These are phyloP conservation scores for Lactarius vividus DNA, from an alignment of 768 basidiomycete species.

Conservation along the genomic window DNA sequence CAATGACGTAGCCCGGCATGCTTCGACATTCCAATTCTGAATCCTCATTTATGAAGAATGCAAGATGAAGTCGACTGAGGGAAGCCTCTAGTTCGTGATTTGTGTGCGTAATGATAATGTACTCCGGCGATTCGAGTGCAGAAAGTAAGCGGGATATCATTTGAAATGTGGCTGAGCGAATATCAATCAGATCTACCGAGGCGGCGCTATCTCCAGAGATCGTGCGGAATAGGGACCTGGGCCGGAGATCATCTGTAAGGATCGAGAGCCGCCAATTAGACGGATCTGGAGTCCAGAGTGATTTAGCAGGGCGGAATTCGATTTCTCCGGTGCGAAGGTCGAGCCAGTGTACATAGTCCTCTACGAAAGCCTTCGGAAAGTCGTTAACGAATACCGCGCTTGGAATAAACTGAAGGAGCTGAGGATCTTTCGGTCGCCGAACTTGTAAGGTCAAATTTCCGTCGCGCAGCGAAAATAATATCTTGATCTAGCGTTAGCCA, in stretches of 20 bases:
- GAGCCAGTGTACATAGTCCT: slow-evolving; percentile 35
- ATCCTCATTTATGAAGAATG: slow-evolving; percentile 38
- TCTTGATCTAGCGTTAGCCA: neutral
- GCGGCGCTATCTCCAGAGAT: neutral
- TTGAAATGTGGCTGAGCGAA: neutral
- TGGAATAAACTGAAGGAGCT: slow-evolving; percentile 36
- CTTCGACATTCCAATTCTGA: slow-evolving; percentile 40
- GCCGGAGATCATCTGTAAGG: neutral
- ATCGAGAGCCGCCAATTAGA: slow-evolving; percentile 33
- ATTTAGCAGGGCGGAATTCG: slow-evolving; percentile 36
- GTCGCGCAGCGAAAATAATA: neutral
- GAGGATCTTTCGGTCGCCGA: neutral
- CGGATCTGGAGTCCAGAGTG: slow-evolving; percentile 32
- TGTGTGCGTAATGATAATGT: neutral
- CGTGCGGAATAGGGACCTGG: neutral
- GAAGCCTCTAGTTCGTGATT: neutral
- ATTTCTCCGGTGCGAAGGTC: slow-evolving; percentile 26
- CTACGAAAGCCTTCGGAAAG: slow-evolving; percentile 29
- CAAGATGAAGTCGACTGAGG: slow-evolving; percentile 42
- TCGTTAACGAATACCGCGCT: slow-evolving; percentile 32
- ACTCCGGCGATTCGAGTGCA: neutral
- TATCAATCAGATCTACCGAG: neutral
- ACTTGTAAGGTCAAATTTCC: neutral
- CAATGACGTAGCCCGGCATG: slow-evolving; percentile 43
- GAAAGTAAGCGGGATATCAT: neutral